Conservation (phyloP, 805 yeast genomes). For the Candida railenensis region DNA sequence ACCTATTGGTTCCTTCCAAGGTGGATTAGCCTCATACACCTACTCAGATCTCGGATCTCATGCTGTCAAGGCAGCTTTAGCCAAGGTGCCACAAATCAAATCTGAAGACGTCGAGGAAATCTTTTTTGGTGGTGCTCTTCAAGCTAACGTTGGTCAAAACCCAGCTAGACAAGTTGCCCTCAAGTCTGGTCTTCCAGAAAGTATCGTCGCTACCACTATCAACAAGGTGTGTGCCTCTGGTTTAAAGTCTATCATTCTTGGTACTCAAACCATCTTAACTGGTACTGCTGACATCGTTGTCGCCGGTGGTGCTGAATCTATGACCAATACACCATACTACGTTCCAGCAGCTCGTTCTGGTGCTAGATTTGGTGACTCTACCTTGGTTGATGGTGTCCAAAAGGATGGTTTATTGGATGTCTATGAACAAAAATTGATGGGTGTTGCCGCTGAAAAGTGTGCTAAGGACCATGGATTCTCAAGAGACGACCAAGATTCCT, state of each 20-base stretch:
- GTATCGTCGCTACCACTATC: slow-evolving; percentile 82
- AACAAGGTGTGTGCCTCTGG: slow-evolving; percentile 99
- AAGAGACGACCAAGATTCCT: slow-evolving; percentile 87
- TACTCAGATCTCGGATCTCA: slow-evolving; percentile 88
- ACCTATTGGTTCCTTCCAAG: slow-evolving; percentile 94
- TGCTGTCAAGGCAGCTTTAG: slow-evolving; percentile 88
- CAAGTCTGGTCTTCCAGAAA: slow-evolving; percentile 80
- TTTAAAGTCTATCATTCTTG: slow-evolving; percentile 85
- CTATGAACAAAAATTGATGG: slow-evolving; percentile 87
- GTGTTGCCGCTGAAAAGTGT: slow-evolving; percentile 95
- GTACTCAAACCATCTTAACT: slow-evolving; percentile 83
- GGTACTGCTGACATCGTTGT: slow-evolving; percentile 91
- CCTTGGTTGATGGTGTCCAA: slow-evolving; percentile 82
- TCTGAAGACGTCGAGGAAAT: slow-evolving; percentile 84
- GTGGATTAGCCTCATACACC: slow-evolving; percentile 68
- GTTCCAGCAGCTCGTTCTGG: slow-evolving; percentile 83
- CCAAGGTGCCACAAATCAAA: slow-evolving; percentile 75
- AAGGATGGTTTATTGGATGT: slow-evolving; percentile 94
- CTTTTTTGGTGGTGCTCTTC: slow-evolving; percentile 87
- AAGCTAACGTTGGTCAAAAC: slow-evolving; percentile 93
- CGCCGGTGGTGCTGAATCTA: slow-evolving; percentile 97
- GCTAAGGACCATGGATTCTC: slow-evolving; percentile 76
- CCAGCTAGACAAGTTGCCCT: slow-evolving; percentile 98
- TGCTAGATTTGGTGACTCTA: slow-evolving; percentile 82
- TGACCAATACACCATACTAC: slow-evolving; percentile 95